Percentiles rank a stretch among this genome's conserved stretches.
These are phyloP conservation scores for Exsudoporus frostii DNA, from an alignment of 768 basidiomycete genomes.

Conservation along the genomic window DNA sequence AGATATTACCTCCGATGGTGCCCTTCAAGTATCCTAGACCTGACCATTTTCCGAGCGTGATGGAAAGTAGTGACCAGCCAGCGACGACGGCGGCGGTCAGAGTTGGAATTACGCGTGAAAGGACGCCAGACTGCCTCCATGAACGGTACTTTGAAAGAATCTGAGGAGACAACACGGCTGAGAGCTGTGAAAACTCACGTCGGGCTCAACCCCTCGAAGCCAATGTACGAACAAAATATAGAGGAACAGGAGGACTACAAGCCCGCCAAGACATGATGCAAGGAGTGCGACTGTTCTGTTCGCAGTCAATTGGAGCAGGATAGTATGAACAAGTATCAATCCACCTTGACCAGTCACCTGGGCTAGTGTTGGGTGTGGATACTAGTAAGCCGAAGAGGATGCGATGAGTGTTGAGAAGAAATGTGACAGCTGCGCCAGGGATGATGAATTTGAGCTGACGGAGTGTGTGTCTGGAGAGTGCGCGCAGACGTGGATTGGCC, in stretches of 20 bases:
- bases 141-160: conserved; percentile 54
- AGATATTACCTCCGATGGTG: conserved; percentile 52
- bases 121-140: conserved; percentile 68
- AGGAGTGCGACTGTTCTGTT: conserved; percentile 51
- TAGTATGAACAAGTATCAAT: not conserved
- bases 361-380: conserved; percentile 27
- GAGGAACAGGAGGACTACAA: conserved; percentile 68
- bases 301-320: conserved; percentile 4
- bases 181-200: conserved; percentile 45
- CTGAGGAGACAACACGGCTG: not conserved
- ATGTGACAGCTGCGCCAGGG: conserved; percentile 64
- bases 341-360: conserved; percentile 53
- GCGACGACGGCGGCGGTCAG: conserved; percentile 66
- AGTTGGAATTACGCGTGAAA: conserved; percentile 68
- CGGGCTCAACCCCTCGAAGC: conserved; percentile 62
- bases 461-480: conserved; percentile 49
- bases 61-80: conserved; percentile 62
- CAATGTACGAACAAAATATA: conserved; percentile 69
- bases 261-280: conserved; percentile 51
- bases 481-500: conserved; percentile 12
- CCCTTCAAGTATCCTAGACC: conserved; percentile 62
- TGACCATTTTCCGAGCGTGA: conserved; percentile 67
- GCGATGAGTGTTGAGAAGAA: conserved; percentile 54
- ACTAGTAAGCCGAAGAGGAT: conserved; percentile 47
- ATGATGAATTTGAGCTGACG: conserved; percentile 74